Percentiles rank a stretch among this genome's conserved stretches.
Conservation (phyloP, 495 filamentous ascomycete species). For the Pseudoneurospora amorphoporcata region DNA sequence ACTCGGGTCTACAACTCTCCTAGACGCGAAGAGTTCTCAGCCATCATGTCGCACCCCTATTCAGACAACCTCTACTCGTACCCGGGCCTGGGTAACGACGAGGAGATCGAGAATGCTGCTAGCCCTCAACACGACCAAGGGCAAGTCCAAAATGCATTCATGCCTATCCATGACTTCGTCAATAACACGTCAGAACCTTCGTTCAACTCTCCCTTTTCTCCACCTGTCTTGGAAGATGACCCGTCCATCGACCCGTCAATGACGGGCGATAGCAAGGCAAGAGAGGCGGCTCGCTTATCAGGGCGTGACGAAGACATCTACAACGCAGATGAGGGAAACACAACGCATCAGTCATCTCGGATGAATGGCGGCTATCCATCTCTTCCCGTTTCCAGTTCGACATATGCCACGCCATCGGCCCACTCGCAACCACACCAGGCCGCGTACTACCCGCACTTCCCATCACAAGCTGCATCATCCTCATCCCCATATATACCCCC, state of each 20-base stretch:
- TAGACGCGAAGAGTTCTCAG: not conserved
- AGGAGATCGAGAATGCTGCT: constrained; percentile 17
- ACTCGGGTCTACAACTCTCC: not conserved
- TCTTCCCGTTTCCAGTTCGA: not conserved
- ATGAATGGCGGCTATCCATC: not conserved
- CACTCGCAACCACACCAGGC: constrained; percentile 4
- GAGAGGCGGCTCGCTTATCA: constrained; percentile 21
- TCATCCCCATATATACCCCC: constrained; percentile 12
- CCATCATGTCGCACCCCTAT: constrained; percentile 18
- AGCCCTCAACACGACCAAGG: not conserved
- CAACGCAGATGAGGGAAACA: not conserved
- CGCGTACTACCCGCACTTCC: constrained; percentile 16
- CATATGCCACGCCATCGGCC: not conserved
- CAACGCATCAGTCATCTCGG: not conserved
- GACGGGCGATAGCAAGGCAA: constrained; percentile 29
- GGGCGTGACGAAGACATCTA: not conserved
- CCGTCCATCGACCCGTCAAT: constrained; percentile 8
- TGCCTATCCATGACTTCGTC: not conserved
- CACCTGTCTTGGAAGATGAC: not conserved
- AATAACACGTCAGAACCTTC: not conserved
- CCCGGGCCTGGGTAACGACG: constrained; percentile 24
- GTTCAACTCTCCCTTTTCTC: not conserved
- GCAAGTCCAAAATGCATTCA: not conserved
- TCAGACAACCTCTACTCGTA: constrained; percentile 36
- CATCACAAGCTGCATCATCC: constrained; percentile 1